Percentiles rank a stretch among this genome's conserved stretches.
Conservation (phyloP, 495 filamentous ascomycete species). For the Amphirosellinia nigrospora region DNA sequence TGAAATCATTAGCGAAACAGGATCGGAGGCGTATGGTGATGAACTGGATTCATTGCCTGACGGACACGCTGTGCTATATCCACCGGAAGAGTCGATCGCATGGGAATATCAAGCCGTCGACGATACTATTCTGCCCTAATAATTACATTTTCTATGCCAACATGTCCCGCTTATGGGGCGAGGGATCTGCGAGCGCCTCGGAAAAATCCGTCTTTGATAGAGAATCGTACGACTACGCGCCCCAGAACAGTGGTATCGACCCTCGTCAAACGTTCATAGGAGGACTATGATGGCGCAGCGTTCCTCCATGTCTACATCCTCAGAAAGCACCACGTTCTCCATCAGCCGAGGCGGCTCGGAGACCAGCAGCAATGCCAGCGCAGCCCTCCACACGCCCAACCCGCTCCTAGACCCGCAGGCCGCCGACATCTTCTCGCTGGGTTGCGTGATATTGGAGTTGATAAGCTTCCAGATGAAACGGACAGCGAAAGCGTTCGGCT, state of each 20-base stretch:
- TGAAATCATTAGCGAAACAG: constrained; percentile 76
- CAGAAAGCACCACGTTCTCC: constrained; percentile 46
- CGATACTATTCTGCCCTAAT: constrained; percentile 73
- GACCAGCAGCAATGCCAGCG: constrained; percentile 31
- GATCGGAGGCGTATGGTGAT: constrained; percentile 72
- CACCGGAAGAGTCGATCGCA: constrained; percentile 77
- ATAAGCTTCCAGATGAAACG: constrained; percentile 76
- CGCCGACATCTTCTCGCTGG: constrained; percentile 80
- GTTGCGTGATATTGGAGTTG: constrained; percentile 71
- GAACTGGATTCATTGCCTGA: constrained; percentile 88
- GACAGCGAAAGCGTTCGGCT: constrained; percentile 69
- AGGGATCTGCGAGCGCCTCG: constrained; percentile 47
- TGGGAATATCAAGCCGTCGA: constrained; percentile 82
- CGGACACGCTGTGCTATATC: constrained; percentile 76
- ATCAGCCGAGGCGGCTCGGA: constrained; percentile 42
- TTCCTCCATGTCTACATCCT: constrained; percentile 37
- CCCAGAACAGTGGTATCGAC: constrained; percentile 75
- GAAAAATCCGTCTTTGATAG: constrained; percentile 63
- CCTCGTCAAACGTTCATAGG: constrained; percentile 43
- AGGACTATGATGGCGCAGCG: constrained; percentile 39
- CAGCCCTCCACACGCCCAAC: constrained; percentile 42
- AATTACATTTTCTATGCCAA: constrained; percentile 78
- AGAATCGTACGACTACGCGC: constrained; percentile 87
- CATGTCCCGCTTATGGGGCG: constrained; percentile 61
- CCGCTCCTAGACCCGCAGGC: constrained; percentile 54